These are phyloP conservation scores for Trypanosoma lewisi DNA, from an alignment of 208 protist species.

Conservation along the genomic window DNA sequence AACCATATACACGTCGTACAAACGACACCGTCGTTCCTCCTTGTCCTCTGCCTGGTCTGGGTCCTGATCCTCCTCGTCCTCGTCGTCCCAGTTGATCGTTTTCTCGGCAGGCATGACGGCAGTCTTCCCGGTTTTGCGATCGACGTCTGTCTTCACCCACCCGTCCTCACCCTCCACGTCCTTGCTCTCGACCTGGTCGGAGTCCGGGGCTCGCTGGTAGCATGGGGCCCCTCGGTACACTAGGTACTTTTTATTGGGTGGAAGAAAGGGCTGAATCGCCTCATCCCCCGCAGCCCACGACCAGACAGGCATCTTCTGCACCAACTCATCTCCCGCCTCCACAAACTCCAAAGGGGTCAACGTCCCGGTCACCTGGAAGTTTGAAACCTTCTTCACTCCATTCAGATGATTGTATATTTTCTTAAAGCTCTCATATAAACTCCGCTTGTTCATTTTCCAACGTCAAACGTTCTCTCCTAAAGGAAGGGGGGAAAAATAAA, in stretches of 20 bases:
- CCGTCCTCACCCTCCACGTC: constrained; percentile 36
- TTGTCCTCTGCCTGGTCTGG: constrained; percentile 13
- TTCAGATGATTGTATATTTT: constrained; percentile 48
- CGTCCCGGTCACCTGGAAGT: constrained; percentile 55
- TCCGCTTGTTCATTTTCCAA: constrained; percentile 28
- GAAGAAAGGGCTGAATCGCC: constrained; percentile 79
- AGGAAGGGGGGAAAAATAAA: not conserved
- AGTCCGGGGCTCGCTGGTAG: constrained; percentile 36
- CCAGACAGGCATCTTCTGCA: constrained; percentile 96
- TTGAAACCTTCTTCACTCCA: constrained; percentile 45
- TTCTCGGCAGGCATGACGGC: constrained; percentile 27
- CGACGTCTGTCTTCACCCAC: constrained; percentile 47
- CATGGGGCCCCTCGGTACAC: constrained; percentile 77
- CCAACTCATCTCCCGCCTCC: constrained; percentile 93
- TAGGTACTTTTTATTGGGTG: constrained; percentile 96
- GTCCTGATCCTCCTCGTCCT: constrained; percentile 33
- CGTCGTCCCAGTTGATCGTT: constrained; percentile 58
- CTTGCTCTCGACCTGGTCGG: constrained; percentile 5
- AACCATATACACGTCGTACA: constrained; percentile 96
- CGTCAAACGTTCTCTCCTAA: not conserved
- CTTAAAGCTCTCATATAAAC: constrained; percentile 63
- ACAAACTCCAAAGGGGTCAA: constrained; percentile 92
- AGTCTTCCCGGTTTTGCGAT: constrained; percentile 15
- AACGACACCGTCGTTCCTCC: constrained; percentile 43
- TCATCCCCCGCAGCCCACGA: constrained; percentile 89